A percentile compares a stretch with the other conserved stretches of the same genome.
Conservation (phyloP, 2,329 filamentous ascomycete species). For the Biscogniauxia sp. region DNA sequence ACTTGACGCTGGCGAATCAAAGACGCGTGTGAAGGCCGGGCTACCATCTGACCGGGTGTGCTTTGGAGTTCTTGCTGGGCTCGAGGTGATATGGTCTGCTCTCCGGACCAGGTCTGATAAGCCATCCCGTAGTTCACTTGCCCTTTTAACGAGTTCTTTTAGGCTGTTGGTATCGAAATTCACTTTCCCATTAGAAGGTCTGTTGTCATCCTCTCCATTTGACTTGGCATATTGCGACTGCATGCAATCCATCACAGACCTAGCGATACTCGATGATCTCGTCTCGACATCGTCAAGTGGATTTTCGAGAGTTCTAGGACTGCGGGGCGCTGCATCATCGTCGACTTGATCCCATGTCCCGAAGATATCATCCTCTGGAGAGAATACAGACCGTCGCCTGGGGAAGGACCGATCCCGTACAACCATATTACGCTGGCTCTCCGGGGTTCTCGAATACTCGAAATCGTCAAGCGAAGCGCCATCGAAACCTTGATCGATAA, state of each 20-base stretch:
- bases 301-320: conserved; percentile 42
- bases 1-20: conserved; percentile 59
- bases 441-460: conserved; percentile 38
- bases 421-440: conserved; percentile 48
- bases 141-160: conserved; percentile 63
- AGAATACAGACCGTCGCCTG: conserved; percentile 61
- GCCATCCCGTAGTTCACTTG: conserved; percentile 56
- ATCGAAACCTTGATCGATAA: conserved; percentile 48
- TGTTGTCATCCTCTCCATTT: conserved; percentile 30
- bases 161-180: conserved; percentile 69
- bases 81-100: conserved; percentile 57
- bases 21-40: conserved; percentile 66
- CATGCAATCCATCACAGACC: conserved; percentile 64
- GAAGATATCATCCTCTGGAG: conserved; percentile 66
- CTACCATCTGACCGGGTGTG: conserved; percentile 54
- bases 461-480: conserved; percentile 42
- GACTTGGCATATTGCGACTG: conserved; percentile 51
- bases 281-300: conserved; percentile 37
- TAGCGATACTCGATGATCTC: conserved; percentile 46
- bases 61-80: conserved; percentile 50
- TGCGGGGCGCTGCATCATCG: conserved; percentile 34
- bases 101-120: conserved; percentile 60
- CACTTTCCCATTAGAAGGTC: conserved; percentile 49
- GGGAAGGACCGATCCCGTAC: conserved; percentile 52
- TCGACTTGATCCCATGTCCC: conserved; percentile 48